Evolutionary conservation across 495 filamentous ascomycete species (phyloP).

Genomic region (Xanthoparmelia taractica): DNA sequence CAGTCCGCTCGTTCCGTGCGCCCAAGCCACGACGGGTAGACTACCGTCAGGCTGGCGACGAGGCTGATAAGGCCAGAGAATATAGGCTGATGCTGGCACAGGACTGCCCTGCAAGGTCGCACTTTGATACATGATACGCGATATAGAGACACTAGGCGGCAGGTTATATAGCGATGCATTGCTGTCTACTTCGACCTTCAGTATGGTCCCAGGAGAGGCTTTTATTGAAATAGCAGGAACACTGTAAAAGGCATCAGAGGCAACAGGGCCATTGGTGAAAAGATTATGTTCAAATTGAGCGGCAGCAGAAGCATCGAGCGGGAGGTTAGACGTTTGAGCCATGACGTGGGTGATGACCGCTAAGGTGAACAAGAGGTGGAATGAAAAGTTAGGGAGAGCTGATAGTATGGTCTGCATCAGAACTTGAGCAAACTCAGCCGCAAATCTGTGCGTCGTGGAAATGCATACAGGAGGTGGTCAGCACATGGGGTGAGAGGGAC

Average conservation of each 20-base stretch:
- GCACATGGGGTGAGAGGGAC: no score
- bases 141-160: background rate
- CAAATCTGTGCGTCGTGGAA: no score
- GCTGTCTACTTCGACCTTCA: background rate
- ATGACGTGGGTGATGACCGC: no score
- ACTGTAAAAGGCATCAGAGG: background rate
- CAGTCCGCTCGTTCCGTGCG: slow-evolving; percentile 43
- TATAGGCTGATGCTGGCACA: slow-evolving; percentile 40
- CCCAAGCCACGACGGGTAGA: slow-evolving; percentile 37
- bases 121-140: background rate
- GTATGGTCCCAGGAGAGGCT: background rate
- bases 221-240: background rate
- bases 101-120: slow-evolving; percentile 25
- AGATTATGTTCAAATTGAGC: no score
- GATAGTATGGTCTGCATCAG: no score
- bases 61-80: slow-evolving; percentile 41
- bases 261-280: background rate
- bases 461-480: no score
- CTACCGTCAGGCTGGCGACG: slow-evolving; percentile 9
- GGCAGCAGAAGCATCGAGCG: no score
- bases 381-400: no score
- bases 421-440: no score
- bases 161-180: background rate
- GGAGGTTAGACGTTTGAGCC: no score
- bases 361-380: no score